phyloP scores from a whole-genome alignment of 139 green algal species.

The Chlamydomonas incerta region DNA sequence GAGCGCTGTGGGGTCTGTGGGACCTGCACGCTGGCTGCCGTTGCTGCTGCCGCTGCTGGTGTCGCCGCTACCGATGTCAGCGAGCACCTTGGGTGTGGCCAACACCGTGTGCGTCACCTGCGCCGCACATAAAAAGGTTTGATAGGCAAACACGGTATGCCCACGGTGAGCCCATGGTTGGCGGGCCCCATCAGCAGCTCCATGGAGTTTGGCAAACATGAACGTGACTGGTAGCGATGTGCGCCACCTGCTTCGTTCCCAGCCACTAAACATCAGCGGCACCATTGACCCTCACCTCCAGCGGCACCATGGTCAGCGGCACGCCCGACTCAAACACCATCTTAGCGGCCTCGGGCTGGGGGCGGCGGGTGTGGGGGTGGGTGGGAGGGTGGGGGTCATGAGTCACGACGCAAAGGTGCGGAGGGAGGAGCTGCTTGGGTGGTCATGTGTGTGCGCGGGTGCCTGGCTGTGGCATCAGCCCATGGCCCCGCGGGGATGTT shows the following conservation, averaged over 20 bases:
- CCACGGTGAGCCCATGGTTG: no score
- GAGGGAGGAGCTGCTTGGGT: neutral
- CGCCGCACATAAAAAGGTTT: no score
- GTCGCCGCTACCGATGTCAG: slow-evolving; percentile 5
- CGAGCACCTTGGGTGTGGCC: slow-evolving; percentile 77
- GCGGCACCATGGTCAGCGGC: slow-evolving; percentile 90
- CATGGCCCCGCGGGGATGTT: no score
- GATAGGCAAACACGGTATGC: no score
- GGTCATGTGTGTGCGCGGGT: no score
- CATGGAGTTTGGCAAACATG: no score
- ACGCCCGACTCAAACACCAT: slow-evolving; percentile 87
- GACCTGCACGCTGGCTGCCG: no score
- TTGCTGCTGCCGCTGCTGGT: neutral
- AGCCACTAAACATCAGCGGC: neutral
- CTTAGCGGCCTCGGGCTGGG: slow-evolving; percentile 87
- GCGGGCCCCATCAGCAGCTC: no score
- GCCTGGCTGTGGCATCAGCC: no score
- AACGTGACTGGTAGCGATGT: no score
- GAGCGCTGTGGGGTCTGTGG: no score
- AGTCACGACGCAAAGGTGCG: no score
- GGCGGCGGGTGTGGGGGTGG: neutral
- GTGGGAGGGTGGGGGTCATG: neutral
- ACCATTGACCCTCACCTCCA: slow-evolving; percentile 78
- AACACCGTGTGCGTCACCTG: slow-evolving; percentile 94
- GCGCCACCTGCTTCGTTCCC: neutral